Percentiles rank a stretch among this genome's conserved stretches.
Evolutionary conservation across 441 rosid species (phyloP).

Genomic region (Populus hybrid): DNA sequence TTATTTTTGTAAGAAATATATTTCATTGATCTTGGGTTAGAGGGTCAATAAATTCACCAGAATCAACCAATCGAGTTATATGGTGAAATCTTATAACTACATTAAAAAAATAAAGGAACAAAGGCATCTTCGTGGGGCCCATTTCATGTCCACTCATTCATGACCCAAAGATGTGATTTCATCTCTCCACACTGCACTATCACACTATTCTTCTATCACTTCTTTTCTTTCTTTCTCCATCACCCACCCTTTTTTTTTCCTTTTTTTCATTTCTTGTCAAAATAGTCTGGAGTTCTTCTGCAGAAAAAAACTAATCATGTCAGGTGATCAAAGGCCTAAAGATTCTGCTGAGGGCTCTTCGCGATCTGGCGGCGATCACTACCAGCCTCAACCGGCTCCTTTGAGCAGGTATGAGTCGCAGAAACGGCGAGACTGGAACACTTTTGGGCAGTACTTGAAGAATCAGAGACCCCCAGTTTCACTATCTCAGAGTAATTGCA

Average conservation of each 20-base stretch:
- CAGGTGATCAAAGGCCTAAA: conserved; percentile 25
- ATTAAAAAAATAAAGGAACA: conserved; percentile 28
- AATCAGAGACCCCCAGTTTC: no score
- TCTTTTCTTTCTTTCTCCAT: conserved; percentile 8
- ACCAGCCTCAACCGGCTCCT: conserved; percentile 32
- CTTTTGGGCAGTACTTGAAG: no score
- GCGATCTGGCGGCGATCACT: conserved; percentile 34
- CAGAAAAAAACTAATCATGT: conserved; percentile 28
- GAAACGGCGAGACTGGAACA: no score
- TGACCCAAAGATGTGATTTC: conserved; percentile 18
- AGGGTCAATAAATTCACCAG: background rate
- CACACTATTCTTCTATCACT: conserved; percentile 25
- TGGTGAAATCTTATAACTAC: background rate
- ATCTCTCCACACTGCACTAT: conserved; percentile 28
- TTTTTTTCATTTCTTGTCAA: conserved; percentile 20
- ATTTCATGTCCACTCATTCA: conserved; percentile 39
- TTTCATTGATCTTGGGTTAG: background rate
- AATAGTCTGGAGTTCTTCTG: conserved; percentile 23
- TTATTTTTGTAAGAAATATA: no score
- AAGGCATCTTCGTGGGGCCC: conserved; percentile 49
- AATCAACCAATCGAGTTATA: background rate
- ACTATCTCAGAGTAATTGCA: no score
- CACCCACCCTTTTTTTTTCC: background rate
- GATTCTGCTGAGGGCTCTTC: conserved; percentile 48
- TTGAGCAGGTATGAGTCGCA: conserved; percentile 49